Evolutionary conservation across 768 basidiomycete species (phyloP).

Genomic region (Gloeophyllum trabeum): DNA sequence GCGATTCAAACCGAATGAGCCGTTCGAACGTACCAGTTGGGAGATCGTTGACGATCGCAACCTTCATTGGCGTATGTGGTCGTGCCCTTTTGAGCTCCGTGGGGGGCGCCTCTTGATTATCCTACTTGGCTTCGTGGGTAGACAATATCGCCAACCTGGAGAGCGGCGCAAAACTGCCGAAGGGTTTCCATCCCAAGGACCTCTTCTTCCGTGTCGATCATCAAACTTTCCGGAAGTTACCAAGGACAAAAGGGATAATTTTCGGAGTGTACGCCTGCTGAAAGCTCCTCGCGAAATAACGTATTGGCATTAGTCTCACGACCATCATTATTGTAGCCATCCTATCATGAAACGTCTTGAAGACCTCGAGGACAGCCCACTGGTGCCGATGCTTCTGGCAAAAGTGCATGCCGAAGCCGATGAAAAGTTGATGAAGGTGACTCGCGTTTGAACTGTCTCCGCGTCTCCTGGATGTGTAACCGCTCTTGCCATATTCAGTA

Average conservation of each 20-base stretch:
- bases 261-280: conserved; percentile 17
- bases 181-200: conserved; percentile 16
- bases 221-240: conserved; percentile 26
- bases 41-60: conserved; percentile 21
- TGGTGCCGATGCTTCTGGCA: conserved; percentile 19
- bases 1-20: conserved; percentile 19
- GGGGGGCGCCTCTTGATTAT: not conserved
- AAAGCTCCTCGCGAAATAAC: not conserved
- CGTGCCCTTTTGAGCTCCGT: conserved; percentile 1
- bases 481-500: conserved; percentile 12
- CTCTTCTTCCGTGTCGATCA: conserved; percentile 21
- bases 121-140: conserved; percentile 5
- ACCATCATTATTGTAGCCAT: conserved; percentile 10
- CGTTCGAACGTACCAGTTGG: conserved; percentile 25
- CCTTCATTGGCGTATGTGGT: conserved; percentile 15
- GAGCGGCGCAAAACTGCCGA: conserved; percentile 5
- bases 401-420: conserved; percentile 19
- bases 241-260: conserved; percentile 18
- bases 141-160: conserved; percentile 12
- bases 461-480: too few relatives aligned
- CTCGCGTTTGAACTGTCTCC: conserved; percentile 3
- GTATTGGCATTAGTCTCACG: not conserved
- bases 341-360: conserved; percentile 19
- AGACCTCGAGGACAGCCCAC: conserved; percentile 20
- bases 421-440: conserved; percentile 16